A percentile compares a stretch with the other conserved stretches of the same genome.
phyloP scores from a whole-genome alignment of 2,329 filamentous ascomycete genomes.

The Penicillium aurantiogriseum region DNA sequence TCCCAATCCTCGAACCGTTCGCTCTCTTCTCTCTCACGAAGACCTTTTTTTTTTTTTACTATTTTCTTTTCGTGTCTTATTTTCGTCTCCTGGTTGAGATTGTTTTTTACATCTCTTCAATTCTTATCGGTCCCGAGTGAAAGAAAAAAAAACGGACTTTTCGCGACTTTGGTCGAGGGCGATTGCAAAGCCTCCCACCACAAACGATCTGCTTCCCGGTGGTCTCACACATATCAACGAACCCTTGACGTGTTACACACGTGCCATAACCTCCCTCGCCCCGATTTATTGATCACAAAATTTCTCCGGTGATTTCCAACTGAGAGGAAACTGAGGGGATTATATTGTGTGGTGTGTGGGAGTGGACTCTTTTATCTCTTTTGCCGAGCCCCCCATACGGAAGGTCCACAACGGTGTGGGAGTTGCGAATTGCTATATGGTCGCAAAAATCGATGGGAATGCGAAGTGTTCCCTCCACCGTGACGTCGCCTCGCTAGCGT shows the following conservation, averaged over 20 bases:
- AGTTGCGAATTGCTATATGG: constrained; percentile 42
- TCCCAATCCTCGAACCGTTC: constrained; percentile 2
- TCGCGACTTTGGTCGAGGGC: constrained; percentile 7
- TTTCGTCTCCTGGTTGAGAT: constrained; percentile 16
- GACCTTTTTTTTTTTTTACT: constrained; percentile 3
- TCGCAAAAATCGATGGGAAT: constrained; percentile 45
- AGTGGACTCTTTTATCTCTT: constrained; percentile 10
- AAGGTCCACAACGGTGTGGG: constrained; percentile 26
- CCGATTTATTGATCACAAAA: background rate
- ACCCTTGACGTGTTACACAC: background rate
- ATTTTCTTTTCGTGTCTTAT: constrained; percentile 8
- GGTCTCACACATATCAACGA: constrained; percentile 4
- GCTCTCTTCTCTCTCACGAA: constrained; percentile 3
- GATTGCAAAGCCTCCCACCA: constrained; percentile 5
- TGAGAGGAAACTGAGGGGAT: constrained; percentile 3
- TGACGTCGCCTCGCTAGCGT: constrained; percentile 45
- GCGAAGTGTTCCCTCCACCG: constrained; percentile 38
- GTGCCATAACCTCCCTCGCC: background rate
- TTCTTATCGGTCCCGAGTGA: constrained; percentile 2
- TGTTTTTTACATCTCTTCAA: constrained; percentile 8
- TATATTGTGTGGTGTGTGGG: constrained; percentile 12
- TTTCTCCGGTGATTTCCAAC: background rate
- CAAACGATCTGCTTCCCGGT: background rate
- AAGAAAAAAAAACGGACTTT: constrained; percentile 1
- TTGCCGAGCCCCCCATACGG: constrained; percentile 9